Evolutionary conservation across 2,329 filamentous ascomycete species (phyloP).

Genomic region (Exophiala oligosperma): DNA sequence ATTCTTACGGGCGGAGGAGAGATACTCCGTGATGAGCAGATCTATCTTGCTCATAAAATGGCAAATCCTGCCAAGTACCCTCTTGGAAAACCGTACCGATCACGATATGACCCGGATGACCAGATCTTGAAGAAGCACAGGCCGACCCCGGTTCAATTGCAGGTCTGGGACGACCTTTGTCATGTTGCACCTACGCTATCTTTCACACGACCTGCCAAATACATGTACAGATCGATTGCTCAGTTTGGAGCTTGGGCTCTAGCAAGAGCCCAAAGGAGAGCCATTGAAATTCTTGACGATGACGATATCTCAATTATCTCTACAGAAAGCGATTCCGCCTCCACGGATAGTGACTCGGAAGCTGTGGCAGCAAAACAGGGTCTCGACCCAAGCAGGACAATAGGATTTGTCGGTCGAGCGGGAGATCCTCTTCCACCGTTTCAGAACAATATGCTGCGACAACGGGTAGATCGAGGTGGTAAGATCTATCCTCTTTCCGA

Average conservation of each 20-base stretch:
- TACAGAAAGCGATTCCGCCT: constrained; percentile 14
- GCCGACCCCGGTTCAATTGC: constrained; percentile 88
- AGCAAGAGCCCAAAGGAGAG: constrained; percentile 74
- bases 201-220: constrained; percentile 92
- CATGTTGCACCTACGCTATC: constrained; percentile 91
- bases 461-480: constrained; percentile 78
- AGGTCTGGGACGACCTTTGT: constrained; percentile 94
- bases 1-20: constrained; percentile 88
- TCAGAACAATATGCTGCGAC: constrained; percentile 84
- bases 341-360: constrained; percentile 2
- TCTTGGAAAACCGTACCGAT: constrained; percentile 63
- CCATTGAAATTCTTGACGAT: constrained; percentile 79
- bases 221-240: constrained; percentile 89
- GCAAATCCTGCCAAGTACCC: constrained; percentile 78
- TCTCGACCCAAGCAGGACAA: constrained; percentile 22
- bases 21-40: constrained; percentile 87
- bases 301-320: constrained; percentile 76
- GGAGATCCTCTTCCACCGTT: constrained; percentile 82
- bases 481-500: constrained; percentile 67
- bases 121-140: constrained; percentile 63
- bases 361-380: constrained; percentile 24
- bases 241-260: constrained; percentile 94
- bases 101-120: constrained; percentile 60
- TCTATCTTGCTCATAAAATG: constrained; percentile 92
- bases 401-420: constrained; percentile 70